Percentiles rank a stretch among this genome's conserved stretches.
These are phyloP conservation scores for Stachybotrys chartarum DNA, from an alignment of 2,329 filamentous ascomycete genomes.

Conservation along the genomic window DNA sequence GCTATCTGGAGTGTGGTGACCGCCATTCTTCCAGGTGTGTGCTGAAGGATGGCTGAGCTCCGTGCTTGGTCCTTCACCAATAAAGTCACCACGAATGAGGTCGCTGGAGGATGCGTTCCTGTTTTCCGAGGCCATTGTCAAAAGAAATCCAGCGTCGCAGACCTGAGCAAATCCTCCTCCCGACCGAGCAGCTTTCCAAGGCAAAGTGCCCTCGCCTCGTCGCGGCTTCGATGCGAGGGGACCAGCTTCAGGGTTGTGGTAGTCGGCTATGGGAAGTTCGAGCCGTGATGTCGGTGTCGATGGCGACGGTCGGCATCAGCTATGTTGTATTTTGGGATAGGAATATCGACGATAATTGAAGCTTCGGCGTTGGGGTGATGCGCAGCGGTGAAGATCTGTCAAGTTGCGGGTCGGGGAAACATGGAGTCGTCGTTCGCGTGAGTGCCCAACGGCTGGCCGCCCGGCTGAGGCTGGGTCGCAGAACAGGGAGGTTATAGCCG, in stretches of 20 bases:
- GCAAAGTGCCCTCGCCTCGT: neutral
- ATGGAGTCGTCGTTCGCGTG: neutral
- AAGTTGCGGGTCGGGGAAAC: neutral
- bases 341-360: neutral
- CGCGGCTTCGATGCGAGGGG: neutral
- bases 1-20: constrained; percentile 28
- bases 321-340: neutral
- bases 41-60: constrained; percentile 24
- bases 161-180: neutral
- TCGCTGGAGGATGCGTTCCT: constrained; percentile 33
- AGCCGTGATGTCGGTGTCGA: constrained; percentile 1
- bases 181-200: neutral
- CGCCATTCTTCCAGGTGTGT: constrained; percentile 28
- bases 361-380: neutral
- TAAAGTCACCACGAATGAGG: constrained; percentile 23
- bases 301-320: constrained; percentile 26
- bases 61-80: constrained; percentile 16
- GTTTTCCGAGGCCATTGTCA: constrained; percentile 40
- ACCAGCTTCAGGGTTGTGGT: constrained; percentile 24
- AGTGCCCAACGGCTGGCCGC: neutral
- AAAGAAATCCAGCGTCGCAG: constrained; percentile 14
- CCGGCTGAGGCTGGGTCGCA: neutral
- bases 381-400: neutral
- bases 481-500: neutral
- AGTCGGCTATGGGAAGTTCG: constrained; percentile 22